Evolutionary conservation across 495 filamentous ascomycete species (phyloP).

Genomic region (Pseudomonodictys pantanalensis): DNA sequence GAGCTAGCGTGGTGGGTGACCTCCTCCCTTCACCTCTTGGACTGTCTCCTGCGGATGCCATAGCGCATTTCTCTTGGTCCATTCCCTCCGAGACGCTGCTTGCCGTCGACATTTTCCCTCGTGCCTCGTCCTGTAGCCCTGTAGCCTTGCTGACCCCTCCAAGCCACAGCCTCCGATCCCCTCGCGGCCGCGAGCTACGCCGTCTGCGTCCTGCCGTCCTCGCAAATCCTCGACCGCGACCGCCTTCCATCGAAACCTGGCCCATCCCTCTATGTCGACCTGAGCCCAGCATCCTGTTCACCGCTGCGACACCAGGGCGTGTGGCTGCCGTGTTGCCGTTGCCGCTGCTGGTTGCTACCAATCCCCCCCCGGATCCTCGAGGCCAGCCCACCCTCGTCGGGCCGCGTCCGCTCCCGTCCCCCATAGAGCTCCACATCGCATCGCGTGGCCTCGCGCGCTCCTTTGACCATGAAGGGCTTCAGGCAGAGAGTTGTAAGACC

Average conservation of each 20-base stretch:
- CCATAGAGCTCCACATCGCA: conserved; percentile 12
- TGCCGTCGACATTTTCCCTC: too few relatives aligned
- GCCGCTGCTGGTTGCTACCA: conserved; percentile 6
- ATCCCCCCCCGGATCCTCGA: conserved; percentile 1
- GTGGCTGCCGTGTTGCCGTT: neutral
- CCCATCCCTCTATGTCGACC: conserved; percentile 20
- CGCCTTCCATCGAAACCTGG: conserved; percentile 3
- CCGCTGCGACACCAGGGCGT: conserved; percentile 4
- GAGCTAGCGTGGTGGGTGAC: too few relatives aligned
- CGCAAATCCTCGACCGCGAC: neutral
- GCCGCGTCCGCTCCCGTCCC: conserved; percentile 13
- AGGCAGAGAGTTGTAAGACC: conserved; percentile 92
- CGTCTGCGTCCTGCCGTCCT: neutral
- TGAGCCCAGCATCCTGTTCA: conserved; percentile 8
- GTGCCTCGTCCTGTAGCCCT: too few relatives aligned
- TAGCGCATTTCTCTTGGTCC: too few relatives aligned
- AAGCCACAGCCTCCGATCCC: neutral
- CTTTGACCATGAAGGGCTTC: conserved; percentile 80
- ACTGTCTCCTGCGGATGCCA: too few relatives aligned
- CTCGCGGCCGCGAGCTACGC: neutral
- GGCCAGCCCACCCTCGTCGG: neutral
- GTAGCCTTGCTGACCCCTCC: too few relatives aligned
- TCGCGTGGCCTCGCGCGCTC: conserved; percentile 22
- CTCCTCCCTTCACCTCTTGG: too few relatives aligned
- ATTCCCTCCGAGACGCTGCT: too few relatives aligned